Conservation (phyloP, 1,284 basidiomycete genomes). For the Melampsora americana region DNA sequence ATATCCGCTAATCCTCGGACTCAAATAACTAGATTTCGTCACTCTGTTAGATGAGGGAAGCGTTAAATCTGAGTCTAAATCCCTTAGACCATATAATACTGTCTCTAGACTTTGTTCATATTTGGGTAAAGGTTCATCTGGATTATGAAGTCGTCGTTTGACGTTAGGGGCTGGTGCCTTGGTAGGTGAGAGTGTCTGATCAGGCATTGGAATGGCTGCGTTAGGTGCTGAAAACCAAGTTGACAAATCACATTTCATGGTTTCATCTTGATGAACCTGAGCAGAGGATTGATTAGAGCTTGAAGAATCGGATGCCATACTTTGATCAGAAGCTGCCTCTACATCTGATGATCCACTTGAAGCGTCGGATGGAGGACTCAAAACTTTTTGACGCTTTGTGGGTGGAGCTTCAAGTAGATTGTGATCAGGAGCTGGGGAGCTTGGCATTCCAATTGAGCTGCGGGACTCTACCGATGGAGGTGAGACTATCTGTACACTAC, state of each 20-base stretch:
- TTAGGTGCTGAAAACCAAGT: constrained; percentile 17
- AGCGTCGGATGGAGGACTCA: not conserved
- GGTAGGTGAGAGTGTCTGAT: constrained; percentile 23
- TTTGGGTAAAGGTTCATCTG: constrained; percentile 24
- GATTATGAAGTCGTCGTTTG: constrained; percentile 32
- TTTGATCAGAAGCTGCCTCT: not conserved
- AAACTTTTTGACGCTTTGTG: not conserved
- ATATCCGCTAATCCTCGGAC: not conserved
- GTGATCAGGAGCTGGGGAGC: not conserved
- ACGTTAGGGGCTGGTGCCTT: constrained; percentile 13
- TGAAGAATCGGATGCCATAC: not conserved
- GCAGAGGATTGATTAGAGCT: not conserved
- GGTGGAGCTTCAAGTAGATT: not conserved
- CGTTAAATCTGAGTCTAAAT: not conserved
- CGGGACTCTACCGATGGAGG: not conserved
- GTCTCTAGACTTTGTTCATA: not conserved
- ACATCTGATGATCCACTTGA: not conserved
- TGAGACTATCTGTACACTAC: not conserved
- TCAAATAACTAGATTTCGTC: not conserved
- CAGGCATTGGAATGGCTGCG: constrained; percentile 21
- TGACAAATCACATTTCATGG: not conserved
- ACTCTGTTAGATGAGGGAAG: not conserved
- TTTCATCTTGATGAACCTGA: not conserved
- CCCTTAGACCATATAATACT: constrained; percentile 8
- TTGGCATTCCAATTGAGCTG: not conserved